phyloP scores from a whole-genome alignment of 2,329 filamentous ascomycete genomes.

The Hymenoscyphus infarciens region DNA sequence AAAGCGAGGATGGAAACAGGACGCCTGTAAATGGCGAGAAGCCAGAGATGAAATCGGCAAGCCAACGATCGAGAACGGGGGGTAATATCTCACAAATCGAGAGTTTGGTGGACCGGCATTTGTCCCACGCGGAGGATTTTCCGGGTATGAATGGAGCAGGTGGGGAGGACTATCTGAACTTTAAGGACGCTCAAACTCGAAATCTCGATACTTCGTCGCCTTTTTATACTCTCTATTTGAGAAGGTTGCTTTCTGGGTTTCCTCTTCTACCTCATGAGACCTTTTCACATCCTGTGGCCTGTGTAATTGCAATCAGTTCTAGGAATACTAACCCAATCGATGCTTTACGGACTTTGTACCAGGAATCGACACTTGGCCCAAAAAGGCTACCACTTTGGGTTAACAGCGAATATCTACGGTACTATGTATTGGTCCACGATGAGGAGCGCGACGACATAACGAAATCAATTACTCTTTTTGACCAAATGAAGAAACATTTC shows the following conservation, averaged over 20 bases:
- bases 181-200: conserved; percentile 34
- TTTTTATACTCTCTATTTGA: conserved; percentile 82
- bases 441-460: conserved; percentile 92
- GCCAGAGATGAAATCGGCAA: conserved; percentile 15
- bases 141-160: conserved; percentile 21
- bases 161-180: conserved; percentile 37
- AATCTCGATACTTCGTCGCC: conserved; percentile 55
- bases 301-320: conserved; percentile 92
- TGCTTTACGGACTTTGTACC: conserved; percentile 78
- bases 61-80: conserved; percentile 35
- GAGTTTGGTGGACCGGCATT: conserved; percentile 72
- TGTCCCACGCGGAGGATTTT: conserved; percentile 66
- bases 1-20: conserved; percentile 30
- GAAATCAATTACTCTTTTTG: conserved; percentile 84
- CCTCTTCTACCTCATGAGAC: conserved; percentile 83
- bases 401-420: conserved; percentile 85
- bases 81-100: conserved; percentile 68
- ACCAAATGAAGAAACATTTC: conserved; percentile 99
- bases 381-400: conserved; percentile 78
- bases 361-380: conserved; percentile 75
- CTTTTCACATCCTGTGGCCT: conserved; percentile 90
- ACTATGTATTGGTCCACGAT: conserved; percentile 95
- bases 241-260: conserved; percentile 75
- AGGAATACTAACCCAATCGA: conserved; percentile 80
- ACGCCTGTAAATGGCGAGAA: conserved; percentile 24